Percentiles rank a stretch among this genome's conserved stretches.
Conservation (phyloP, 441 rosid species). For the Metrosideros polymorpha region DNA sequence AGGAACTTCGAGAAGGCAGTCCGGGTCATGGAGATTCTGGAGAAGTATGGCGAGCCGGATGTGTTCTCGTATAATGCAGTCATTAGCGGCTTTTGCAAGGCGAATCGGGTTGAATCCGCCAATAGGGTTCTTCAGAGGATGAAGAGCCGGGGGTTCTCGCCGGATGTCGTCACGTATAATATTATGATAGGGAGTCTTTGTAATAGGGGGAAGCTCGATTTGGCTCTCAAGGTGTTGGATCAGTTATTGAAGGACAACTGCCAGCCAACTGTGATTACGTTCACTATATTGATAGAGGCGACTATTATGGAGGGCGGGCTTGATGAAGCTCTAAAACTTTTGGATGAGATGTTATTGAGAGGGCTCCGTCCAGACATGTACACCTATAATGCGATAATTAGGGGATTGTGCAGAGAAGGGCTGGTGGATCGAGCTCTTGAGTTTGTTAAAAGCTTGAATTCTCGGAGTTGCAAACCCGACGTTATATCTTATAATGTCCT, state of each 20-base stretch:
- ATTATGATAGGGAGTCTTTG: constrained; percentile 75
- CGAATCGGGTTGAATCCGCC: constrained; percentile 43
- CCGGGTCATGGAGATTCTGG: constrained; percentile 71
- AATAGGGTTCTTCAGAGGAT: constrained; percentile 51
- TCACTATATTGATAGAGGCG: constrained; percentile 78
- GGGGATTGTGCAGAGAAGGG: constrained; percentile 71
- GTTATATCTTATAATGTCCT: constrained; percentile 54
- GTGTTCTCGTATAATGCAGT: constrained; percentile 65
- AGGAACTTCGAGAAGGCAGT: constrained; percentile 48
- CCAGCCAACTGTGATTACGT: constrained; percentile 62
- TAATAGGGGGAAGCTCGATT: constrained; percentile 52
- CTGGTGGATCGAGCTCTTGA: constrained; percentile 43
- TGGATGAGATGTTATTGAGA: constrained; percentile 59
- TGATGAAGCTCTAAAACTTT: constrained; percentile 53
- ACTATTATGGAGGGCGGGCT: constrained; percentile 42
- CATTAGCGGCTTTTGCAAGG: constrained; percentile 74
- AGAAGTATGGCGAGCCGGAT: constrained; percentile 63
- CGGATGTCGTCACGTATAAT: constrained; percentile 72
- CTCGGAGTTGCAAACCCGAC: constrained; percentile 53
- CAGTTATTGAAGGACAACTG: constrained; percentile 53
- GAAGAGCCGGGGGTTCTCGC: constrained; percentile 51
- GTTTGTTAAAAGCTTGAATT: constrained; percentile 35
- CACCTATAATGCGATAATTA: constrained; percentile 55
- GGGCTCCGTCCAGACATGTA: constrained; percentile 62
- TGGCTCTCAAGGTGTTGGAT: constrained; percentile 53